A percentile compares a stretch with the other conserved stretches of the same genome.
These are phyloP conservation scores for Neocallimastix lanati DNA, from an alignment of 192 early-diverging fungal genomes.

Conservation along the genomic window DNA sequence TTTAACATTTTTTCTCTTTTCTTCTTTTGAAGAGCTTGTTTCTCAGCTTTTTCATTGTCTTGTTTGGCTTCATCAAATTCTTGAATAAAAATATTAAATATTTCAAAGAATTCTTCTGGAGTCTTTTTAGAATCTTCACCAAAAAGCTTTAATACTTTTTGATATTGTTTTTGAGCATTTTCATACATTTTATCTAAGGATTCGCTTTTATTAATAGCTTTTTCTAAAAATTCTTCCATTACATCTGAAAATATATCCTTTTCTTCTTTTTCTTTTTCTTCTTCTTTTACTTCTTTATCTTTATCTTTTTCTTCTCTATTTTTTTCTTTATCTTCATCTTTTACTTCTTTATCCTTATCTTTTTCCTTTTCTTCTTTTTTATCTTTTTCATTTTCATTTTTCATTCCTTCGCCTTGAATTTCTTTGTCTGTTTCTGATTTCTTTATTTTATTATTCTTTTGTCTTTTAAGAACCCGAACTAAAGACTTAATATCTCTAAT, in stretches of 20 bases:
- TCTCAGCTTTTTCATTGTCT: background rate
- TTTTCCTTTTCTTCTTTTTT: background rate
- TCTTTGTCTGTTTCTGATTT: too few species aligned
- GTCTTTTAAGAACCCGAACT: background rate
- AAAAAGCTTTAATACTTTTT: background rate
- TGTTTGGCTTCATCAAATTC: background rate
- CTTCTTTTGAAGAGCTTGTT: background rate
- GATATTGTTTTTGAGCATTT: background rate
- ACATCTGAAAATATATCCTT: background rate
- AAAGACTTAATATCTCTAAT: background rate
- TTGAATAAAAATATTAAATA: background rate
- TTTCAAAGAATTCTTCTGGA: slow-evolving; percentile 1
- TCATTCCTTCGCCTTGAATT: too few species aligned
- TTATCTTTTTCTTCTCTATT: background rate
- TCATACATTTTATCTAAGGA: background rate
- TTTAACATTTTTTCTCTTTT: background rate
- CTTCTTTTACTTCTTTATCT: background rate
- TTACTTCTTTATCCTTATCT: background rate
- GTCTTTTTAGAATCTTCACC: slow-evolving; percentile 1
- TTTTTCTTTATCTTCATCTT: background rate
- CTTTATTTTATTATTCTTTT: background rate
- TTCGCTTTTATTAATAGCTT: background rate
- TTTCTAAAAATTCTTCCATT: background rate
- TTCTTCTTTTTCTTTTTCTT: background rate
- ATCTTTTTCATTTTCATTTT: too few species aligned